Evolutionary conservation across 192 early-diverging fungal genomes (phyloP).

Genomic region (Linnemannia elongata): DNA sequence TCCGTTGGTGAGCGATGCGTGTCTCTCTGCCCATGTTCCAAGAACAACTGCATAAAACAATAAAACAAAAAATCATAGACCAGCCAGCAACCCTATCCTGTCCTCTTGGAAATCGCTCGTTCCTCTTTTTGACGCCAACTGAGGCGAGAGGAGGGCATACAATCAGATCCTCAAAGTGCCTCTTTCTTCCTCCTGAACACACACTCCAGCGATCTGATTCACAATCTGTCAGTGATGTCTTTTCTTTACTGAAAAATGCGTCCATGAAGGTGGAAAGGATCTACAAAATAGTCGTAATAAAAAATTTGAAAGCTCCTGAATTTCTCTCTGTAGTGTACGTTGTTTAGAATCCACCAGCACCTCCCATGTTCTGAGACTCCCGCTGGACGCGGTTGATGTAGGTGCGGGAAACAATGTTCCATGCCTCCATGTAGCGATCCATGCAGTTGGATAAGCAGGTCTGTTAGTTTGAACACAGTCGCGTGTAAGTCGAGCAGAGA

Average conservation of each 20-base stretch:
- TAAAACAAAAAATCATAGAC: too few species aligned
- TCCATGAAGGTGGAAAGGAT: background rate
- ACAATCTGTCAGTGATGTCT: background rate
- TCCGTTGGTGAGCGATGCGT: background rate
- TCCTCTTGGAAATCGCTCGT: too few species aligned
- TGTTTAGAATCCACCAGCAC: constrained; percentile 30
- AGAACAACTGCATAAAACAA: background rate
- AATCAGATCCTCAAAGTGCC: too few species aligned
- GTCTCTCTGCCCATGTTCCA: background rate
- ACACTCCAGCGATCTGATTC: background rate
- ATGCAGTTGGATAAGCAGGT: constrained; percentile 81
- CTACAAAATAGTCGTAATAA: background rate
- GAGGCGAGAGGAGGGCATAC: background rate
- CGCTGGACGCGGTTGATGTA: constrained; percentile 79
- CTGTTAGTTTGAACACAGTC: constrained; percentile 35
- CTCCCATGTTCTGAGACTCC: constrained; percentile 62
- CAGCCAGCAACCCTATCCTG: too few species aligned
- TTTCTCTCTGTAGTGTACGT: too few species aligned
- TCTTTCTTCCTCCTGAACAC: too few species aligned
- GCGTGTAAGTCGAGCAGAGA: background rate
- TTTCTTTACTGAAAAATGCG: background rate
- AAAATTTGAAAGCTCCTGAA: background rate
- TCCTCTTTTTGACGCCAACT: background rate
- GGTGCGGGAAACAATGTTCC: constrained; percentile 81
- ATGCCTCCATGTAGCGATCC: constrained; percentile 88